Conservation (phyloP, 345 rosid species). For the Mercurialis annua region DNA sequence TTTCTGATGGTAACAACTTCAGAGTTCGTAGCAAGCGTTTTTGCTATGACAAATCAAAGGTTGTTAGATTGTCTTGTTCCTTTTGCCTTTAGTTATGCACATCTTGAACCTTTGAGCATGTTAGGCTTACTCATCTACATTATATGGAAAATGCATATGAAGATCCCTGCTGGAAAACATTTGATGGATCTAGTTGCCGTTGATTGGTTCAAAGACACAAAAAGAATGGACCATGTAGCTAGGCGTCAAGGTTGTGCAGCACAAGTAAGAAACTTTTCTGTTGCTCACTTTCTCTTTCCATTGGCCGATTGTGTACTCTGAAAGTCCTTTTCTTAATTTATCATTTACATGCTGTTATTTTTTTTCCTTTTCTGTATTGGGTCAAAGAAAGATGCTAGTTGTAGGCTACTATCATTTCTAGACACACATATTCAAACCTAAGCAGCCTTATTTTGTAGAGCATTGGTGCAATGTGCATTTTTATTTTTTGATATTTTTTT, state of each 20-base stretch:
- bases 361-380: not conserved
- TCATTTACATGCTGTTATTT: not conserved
- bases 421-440: not conserved
- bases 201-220: slow-evolving; percentile 97
- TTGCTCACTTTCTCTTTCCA: not conserved
- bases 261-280: slow-evolving; percentile 49
- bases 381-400: not conserved
- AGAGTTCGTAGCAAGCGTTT: slow-evolving; percentile 91
- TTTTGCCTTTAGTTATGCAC: slow-evolving; percentile 13
- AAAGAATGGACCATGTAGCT: slow-evolving; percentile 95
- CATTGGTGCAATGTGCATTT: not conserved
- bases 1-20: slow-evolving; percentile 86
- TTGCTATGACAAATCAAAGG: slow-evolving; percentile 89
- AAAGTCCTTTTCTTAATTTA: not conserved
- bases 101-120: not conserved
- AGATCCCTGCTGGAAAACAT: slow-evolving; percentile 95
- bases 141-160: slow-evolving; percentile 26
- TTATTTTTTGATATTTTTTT: not conserved
- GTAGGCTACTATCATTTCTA: not conserved
- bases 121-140: slow-evolving; percentile 7
- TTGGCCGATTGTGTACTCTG: not conserved
- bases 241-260: slow-evolving; percentile 94
- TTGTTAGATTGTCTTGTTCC: slow-evolving; percentile 19
- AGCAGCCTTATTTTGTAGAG: not conserved
- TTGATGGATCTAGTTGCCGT: slow-evolving; percentile 98